phyloP scores from a whole-genome alignment of 192 early-diverging fungal species.

The Glomus cerebriforme region DNA sequence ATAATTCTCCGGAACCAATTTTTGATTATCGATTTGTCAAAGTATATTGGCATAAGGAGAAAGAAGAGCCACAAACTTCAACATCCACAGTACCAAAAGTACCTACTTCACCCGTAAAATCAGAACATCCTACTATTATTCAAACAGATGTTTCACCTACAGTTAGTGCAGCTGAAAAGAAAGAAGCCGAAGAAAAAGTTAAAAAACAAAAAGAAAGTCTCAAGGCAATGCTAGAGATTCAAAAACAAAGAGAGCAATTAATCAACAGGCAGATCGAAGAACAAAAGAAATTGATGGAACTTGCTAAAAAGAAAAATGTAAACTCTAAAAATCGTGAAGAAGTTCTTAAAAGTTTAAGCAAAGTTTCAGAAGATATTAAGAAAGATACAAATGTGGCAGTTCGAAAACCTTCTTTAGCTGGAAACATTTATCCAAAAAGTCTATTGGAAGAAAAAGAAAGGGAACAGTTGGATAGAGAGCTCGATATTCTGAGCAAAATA shows the following conservation, averaged over 20 bases:
- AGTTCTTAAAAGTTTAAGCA: conserved; percentile 51
- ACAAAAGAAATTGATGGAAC: conserved; percentile 60
- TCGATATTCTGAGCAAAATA: conserved; percentile 46
- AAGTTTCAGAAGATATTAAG: conserved; percentile 48
- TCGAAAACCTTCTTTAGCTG: conserved; percentile 38
- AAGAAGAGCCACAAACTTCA: conserved; percentile 33
- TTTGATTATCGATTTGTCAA: conserved; percentile 88
- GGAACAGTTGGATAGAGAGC: conserved; percentile 53
- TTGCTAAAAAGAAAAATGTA: conserved; percentile 53
- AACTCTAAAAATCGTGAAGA: conserved; percentile 49
- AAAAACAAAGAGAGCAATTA: conserved; percentile 60
- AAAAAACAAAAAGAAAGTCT: conserved; percentile 56
- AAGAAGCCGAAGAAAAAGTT: conserved; percentile 49
- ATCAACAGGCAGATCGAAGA: conserved; percentile 64
- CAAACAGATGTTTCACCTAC: conserved; percentile 44
- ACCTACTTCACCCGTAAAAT: conserved; percentile 31
- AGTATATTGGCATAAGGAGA: conserved; percentile 71
- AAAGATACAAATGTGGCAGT: conserved; percentile 37
- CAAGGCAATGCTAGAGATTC: conserved; percentile 52
- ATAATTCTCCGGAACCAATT: conserved; percentile 73
- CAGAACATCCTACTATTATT: conserved; percentile 30
- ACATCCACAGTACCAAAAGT: conserved; percentile 35
- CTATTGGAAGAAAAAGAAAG: conserved; percentile 48
- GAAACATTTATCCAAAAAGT: conserved; percentile 39
- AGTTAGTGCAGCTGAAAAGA: conserved; percentile 47